A percentile compares a stretch with the other conserved stretches of the same genome.
Conservation (phyloP, 257 asterid genomes). For the Handroanthus guayacan region DNA sequence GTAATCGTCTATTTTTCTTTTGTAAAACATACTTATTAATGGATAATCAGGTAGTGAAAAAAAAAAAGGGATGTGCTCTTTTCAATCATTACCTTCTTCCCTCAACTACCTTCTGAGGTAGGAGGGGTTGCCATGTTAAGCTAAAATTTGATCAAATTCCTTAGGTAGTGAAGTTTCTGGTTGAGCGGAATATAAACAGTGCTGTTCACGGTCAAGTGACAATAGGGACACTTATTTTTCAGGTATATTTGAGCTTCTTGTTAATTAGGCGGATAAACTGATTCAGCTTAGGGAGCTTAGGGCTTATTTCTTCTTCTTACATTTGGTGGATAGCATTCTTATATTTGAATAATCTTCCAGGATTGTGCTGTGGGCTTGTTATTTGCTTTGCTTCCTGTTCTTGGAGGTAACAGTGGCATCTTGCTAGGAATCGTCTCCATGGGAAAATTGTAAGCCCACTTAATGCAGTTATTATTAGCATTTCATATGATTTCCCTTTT, state of each 20-base stretch:
- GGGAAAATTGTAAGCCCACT: slow-evolving; percentile 80
- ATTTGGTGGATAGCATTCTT: slow-evolving; percentile 16
- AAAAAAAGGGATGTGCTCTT: slow-evolving; percentile 10
- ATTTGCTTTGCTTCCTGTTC: slow-evolving; percentile 92
- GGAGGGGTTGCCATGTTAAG: background rate
- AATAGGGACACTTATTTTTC: slow-evolving; percentile 93
- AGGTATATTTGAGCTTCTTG: slow-evolving; percentile 52
- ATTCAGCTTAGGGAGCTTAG: too few relatives aligned
- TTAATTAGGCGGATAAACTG: slow-evolving; percentile 12
- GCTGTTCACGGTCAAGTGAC: slow-evolving; percentile 97
- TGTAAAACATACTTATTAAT: background rate
- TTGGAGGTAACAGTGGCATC: slow-evolving; percentile 90
- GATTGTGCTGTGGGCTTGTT: slow-evolving; percentile 97
- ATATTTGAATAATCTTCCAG: slow-evolving; percentile 47
- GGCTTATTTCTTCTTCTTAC: background rate
- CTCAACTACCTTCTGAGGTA: background rate
- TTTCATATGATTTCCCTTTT: slow-evolving; percentile 24
- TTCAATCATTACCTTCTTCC: background rate
- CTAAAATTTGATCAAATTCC: slow-evolving; percentile 35
- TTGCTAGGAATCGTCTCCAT: slow-evolving; percentile 82
- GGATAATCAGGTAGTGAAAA: slow-evolving; percentile 10
- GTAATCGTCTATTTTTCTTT: slow-evolving; percentile 45
- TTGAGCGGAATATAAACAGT: slow-evolving; percentile 72
- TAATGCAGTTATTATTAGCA: slow-evolving; percentile 9
- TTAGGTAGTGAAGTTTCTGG: slow-evolving; percentile 89